A percentile compares a stretch with the other conserved stretches of the same genome.
These are phyloP conservation scores for Kingdonia uniflora DNA, from an alignment of 164 flowering plant species.

Conservation along the genomic window DNA sequence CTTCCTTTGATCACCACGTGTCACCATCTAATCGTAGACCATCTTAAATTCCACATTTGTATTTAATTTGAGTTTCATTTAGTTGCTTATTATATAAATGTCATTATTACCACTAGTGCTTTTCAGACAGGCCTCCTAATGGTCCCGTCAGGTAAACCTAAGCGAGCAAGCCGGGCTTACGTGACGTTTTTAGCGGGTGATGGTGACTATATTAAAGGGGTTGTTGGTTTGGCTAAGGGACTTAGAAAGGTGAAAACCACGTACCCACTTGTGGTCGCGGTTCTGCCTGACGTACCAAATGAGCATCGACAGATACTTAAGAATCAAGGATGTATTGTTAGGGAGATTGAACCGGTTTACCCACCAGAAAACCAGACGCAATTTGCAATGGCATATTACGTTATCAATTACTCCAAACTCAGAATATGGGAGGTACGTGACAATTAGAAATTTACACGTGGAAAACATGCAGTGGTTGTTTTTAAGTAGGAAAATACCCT, in stretches of 20 bases:
- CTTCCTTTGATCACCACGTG: no score
- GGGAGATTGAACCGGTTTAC: constrained; percentile 2
- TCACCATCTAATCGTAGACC: no score
- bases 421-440: constrained; percentile 6
- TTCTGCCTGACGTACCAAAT: constrained; percentile 1
- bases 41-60: no score
- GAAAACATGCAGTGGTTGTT: not conserved
- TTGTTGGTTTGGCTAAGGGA: constrained; percentile 6
- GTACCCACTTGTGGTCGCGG: constrained; percentile 4
- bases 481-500: not conserved
- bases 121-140: no score
- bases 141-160: no score
- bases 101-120: no score
- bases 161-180: not conserved
- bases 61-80: no score
- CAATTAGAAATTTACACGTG: not conserved
- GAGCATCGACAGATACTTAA: not conserved
- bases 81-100: no score
- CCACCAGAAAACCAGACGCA: constrained; percentile 1
- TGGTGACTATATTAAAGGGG: constrained; percentile 4
- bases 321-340: constrained; percentile 4
- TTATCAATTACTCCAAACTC: constrained; percentile 3
- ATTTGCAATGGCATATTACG: constrained; percentile 2
- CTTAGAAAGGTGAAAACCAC: constrained; percentile 1
- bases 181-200: constrained; percentile 3